Percentiles rank a stretch among this genome's conserved stretches.
Evolutionary conservation across 1,284 basidiomycete genomes (phyloP).

Genomic region (Ustilago tritici): DNA sequence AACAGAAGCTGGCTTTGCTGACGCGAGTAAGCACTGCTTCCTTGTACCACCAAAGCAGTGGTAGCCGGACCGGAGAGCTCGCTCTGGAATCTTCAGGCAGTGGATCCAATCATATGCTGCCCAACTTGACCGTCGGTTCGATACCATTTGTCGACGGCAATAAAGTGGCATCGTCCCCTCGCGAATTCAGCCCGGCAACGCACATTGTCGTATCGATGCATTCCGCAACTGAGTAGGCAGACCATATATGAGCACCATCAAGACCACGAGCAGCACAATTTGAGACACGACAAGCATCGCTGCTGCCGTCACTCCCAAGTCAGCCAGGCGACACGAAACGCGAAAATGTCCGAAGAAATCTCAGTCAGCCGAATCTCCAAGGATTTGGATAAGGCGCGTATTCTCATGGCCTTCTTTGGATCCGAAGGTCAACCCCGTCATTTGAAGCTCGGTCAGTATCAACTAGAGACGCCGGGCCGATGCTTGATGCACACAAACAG

Average conservation of each 20-base stretch:
- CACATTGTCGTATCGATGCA: conserved; percentile 9
- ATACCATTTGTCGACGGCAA: neutral
- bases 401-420: neutral
- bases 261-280: neutral
- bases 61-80: neutral
- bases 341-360: neutral
- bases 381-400: neutral
- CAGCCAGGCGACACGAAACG: neutral
- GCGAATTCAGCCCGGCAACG: neutral
- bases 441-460: neutral
- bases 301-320: conserved; percentile 2
- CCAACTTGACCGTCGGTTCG: neutral
- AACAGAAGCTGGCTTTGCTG: neutral
- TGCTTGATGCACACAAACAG: neutral
- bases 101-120: neutral
- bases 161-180: neutral
- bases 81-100: neutral
- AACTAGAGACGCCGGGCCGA: conserved; percentile 2
- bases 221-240: neutral
- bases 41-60: neutral
- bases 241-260: neutral
- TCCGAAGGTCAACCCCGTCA: neutral
- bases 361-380: neutral
- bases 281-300: conserved; percentile 1
- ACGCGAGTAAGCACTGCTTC: neutral